phyloP scores from a whole-genome alignment of 2,329 filamentous ascomycete species.

The Colletotrichum sp. region DNA sequence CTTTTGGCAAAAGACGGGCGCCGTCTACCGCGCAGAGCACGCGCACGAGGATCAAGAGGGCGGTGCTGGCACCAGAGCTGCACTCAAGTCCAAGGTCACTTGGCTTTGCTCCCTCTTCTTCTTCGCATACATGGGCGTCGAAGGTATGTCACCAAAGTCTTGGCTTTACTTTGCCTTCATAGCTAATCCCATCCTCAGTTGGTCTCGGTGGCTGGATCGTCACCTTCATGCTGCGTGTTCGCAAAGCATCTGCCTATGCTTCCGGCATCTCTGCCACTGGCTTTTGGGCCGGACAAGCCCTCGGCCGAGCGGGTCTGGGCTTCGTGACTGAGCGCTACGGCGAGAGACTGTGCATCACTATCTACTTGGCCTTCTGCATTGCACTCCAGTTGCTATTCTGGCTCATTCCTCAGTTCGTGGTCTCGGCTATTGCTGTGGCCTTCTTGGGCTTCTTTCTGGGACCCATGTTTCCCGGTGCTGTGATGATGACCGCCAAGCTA shows the following conservation, averaged over 20 bases:
- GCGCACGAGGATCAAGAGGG: constrained; percentile 25
- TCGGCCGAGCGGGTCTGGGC: constrained; percentile 69
- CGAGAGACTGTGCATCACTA: constrained; percentile 63
- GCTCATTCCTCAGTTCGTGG: constrained; percentile 64
- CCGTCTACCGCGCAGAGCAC: constrained; percentile 52
- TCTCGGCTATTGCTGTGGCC: constrained; percentile 64
- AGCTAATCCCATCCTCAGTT: constrained; percentile 36
- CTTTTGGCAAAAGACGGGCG: constrained; percentile 66
- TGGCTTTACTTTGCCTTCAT: not conserved
- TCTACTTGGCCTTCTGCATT: constrained; percentile 67
- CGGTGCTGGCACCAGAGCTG: constrained; percentile 38
- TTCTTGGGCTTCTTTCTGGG: constrained; percentile 78
- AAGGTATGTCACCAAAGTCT: constrained; percentile 43
- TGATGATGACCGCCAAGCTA: constrained; percentile 74
- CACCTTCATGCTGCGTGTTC: constrained; percentile 77
- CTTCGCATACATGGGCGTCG: constrained; percentile 74
- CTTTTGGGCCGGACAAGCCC: constrained; percentile 80
- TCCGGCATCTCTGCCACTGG: constrained; percentile 77
- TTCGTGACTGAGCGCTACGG: constrained; percentile 74
- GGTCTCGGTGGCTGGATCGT: constrained; percentile 81
- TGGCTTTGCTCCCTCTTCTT: constrained; percentile 74
- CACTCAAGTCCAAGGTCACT: constrained; percentile 56
- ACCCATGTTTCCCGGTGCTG: constrained; percentile 73
- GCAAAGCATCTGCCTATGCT: constrained; percentile 67
- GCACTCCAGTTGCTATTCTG: constrained; percentile 65